Base-by-base conservation (phyloP, 495 filamentous ascomycete species). In the Tetracladium marchalianum region DNA sequence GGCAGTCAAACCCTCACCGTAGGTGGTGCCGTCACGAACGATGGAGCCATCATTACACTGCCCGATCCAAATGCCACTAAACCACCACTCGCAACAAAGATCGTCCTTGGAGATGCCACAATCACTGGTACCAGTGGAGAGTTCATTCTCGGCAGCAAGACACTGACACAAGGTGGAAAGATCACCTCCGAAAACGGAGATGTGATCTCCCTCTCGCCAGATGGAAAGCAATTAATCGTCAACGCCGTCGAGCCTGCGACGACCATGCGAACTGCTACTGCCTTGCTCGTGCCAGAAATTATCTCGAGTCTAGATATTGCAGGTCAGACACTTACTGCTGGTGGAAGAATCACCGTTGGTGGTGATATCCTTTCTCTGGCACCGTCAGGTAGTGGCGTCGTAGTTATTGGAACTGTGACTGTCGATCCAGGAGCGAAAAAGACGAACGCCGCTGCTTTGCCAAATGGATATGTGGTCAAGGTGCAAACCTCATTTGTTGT, bases 251-350 rank as follows among this genome's bases (percentile, higher is more conserved):
- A 32, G 11, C 32, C 46, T n/a, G 18, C 31, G 9, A 11, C 32
- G 1, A 32, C 18, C 12, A 35, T 35, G 1, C 42, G 40, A 22
- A 34, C 45, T 9, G 15, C 42, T 8, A 47, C 46, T 1, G 41
- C 35, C 11, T 1, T 44, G 10, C 13, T 41, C 5, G 33, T 18
- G 6, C 46, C 31, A 17, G 2, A 31, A 1, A n/a, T 13, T 31
- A 44, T 49, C 8, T 45, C 41, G 9, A 37, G 33, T 31, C 15
- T 56, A 5, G 34, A 49, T 1, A 44, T 60, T 31, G 57, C 41
- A 2, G 50, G 53, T 1, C 50, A 57, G 36, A 60, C 57, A 5
- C 54, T 60, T 11, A 52, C 52, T 5, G 40, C 50, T 7, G 53
- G 57, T 5, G 51, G 51, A 17, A 11, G 34, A 31, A 37, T 60